Evolutionary conservation across 1,139 yeast genomes (phyloP).

Genomic region (Ogataea hybrid): DNA sequence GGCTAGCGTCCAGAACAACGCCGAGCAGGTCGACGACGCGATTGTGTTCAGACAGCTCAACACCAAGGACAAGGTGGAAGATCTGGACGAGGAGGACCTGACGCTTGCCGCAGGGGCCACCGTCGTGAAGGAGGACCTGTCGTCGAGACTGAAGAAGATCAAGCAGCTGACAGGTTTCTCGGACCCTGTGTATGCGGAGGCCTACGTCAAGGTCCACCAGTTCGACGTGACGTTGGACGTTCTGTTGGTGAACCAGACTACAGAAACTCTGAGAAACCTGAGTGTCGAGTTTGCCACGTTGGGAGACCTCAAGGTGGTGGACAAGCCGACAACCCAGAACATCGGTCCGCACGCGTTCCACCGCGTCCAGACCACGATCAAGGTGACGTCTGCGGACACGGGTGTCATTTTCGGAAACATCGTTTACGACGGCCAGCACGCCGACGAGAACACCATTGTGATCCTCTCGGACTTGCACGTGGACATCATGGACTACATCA

Average conservation of each 20-base stretch:
- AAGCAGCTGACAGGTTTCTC: constrained; percentile 95
- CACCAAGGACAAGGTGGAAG: constrained; percentile 41
- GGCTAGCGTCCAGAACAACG: constrained; percentile 60
- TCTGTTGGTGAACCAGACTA: constrained; percentile 90
- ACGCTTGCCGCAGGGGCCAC: constrained; percentile 45
- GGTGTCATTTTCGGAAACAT: constrained; percentile 97
- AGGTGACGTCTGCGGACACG: constrained; percentile 96
- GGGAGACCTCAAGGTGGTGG: constrained; percentile 94
- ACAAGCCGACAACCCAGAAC: constrained; percentile 88
- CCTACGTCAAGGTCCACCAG: constrained; percentile 90
- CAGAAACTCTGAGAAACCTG: constrained; percentile 83
- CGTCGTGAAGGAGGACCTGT: constrained; percentile 54
- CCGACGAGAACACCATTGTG: constrained; percentile 86
- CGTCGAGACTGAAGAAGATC: constrained; percentile 82
- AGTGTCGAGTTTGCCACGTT: constrained; percentile 95
- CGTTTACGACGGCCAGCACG: constrained; percentile 94
- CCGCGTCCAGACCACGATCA: constrained; percentile 82
- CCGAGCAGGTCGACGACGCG: constrained; percentile 82
- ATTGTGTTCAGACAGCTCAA: constrained; percentile 82
- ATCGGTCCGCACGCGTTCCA: constrained; percentile 97
- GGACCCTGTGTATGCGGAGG: constrained; percentile 98
- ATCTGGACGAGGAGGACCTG: constrained; percentile 44
- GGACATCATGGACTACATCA: constrained; percentile 96
- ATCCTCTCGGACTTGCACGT: constrained; percentile 93
- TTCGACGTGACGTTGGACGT: constrained; percentile 95